Conservation (phyloP, 2,329 filamentous ascomycete species). For the Aureobasidium uvarum region DNA sequence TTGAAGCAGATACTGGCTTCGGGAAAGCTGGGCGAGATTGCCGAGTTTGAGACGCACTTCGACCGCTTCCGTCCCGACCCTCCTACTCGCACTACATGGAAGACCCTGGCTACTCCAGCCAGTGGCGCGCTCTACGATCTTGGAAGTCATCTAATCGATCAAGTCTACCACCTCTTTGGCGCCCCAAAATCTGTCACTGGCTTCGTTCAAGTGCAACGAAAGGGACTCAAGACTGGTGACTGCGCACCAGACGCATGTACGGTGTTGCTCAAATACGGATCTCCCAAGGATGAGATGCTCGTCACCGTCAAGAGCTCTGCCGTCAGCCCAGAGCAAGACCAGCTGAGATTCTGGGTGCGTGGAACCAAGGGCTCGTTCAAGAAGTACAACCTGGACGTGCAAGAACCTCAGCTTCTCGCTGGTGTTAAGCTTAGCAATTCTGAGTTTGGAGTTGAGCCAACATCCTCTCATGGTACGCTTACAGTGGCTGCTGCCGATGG, state of each 20-base stretch:
- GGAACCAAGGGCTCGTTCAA: conserved; percentile 72
- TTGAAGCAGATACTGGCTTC: conserved; percentile 61
- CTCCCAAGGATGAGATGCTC: conserved; percentile 53
- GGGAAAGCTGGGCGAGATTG: conserved; percentile 64
- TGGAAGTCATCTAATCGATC: conserved; percentile 73
- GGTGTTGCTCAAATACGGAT: conserved; percentile 62
- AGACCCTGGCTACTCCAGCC: conserved; percentile 62
- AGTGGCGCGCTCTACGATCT: conserved; percentile 71
- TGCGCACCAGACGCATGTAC: conserved; percentile 54
- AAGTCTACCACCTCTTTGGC: conserved; percentile 69
- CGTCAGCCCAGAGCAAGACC: conserved; percentile 62
- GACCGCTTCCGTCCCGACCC: conserved; percentile 66
- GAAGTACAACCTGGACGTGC: conserved; percentile 68
- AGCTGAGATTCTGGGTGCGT: conserved; percentile 74
- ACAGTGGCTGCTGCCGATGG: conserved; percentile 35
- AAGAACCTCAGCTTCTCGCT: conserved; percentile 69
- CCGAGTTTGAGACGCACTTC: conserved; percentile 78
- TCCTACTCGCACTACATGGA: conserved; percentile 58
- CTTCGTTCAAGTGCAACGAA: conserved; percentile 66
- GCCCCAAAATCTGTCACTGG: conserved; percentile 65
- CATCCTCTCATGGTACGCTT: conserved; percentile 55
- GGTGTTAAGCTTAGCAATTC: conserved; percentile 62
- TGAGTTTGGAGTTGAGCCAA: conserved; percentile 64
- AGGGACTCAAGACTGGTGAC: conserved; percentile 51
- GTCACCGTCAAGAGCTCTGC: conserved; percentile 69